Base-by-base conservation (phyloP, 2,329 filamentous ascomycete genomes). In the Pseudopyricularia javanii region DNA sequence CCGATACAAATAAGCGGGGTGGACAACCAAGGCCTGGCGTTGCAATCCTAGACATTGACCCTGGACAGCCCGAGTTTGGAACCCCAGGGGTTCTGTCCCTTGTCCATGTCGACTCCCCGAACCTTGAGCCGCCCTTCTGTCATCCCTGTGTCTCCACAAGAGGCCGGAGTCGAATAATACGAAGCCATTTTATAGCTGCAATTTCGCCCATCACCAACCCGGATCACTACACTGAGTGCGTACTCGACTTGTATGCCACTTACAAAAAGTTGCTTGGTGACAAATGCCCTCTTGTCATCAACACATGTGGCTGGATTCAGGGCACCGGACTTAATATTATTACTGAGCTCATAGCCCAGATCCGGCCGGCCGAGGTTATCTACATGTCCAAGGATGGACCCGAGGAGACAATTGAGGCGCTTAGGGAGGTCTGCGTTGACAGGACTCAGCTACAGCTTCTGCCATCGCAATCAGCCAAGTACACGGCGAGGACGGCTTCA, bases 31-130 rank as follows among this genome's bases (percentile, higher is more conserved):
- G 63, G 58, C 54, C 60, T 2, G 56, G 66, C 50, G 70, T 85
- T 26, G 75, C 73, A 53, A 70, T 85, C n/a, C 73, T 93, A 7
- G 88, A 93, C 59, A 72, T 91, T 9, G 87, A 93, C 61, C 85
- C 86, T 1, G 84, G 83, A 0, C 86, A 90, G 60, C 85, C 87
- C 3, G 87, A 91, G 61, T 90, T 85, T 62, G 79, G 78, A 0
- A 75, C 83, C 1, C 78, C 83, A 1, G 86, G 87, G 0, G 81
- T 85, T 14, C 62, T 91, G 20, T 86, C 86, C 1, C 76, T 91
- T 4, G 70, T 83, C 14, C 72, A 78, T 28, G 66, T 90, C 11
- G 71, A 69, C 1, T 66, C 73, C 30, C 79, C 83, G 0, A 82
- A 88, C 50, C 68, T 91, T 5, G 76, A 80, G 0, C 78, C 85